Conservation (phyloP, 805 yeast genomes). For the Saccharomycopsis schoenii region DNA sequence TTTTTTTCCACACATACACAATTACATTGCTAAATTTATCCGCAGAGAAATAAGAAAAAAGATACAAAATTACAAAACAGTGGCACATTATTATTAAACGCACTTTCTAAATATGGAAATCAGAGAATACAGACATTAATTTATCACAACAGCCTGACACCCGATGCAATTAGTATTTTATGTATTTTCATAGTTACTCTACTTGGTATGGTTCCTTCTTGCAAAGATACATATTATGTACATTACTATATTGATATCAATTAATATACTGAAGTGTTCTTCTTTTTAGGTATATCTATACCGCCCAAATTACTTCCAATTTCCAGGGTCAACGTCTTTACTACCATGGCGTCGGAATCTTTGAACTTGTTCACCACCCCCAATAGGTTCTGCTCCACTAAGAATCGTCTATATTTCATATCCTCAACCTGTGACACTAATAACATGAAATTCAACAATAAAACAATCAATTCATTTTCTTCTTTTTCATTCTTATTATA, state of each 20-base stretch:
- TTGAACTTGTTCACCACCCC: conserved; percentile 4
- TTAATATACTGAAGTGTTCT: too few relatives aligned
- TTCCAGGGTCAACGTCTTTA: conserved; percentile 6
- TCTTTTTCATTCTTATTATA: conserved; percentile 6
- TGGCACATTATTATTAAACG: too few relatives aligned
- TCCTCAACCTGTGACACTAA: conserved; percentile 12
- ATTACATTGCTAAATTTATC: neutral
- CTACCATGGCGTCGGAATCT: neutral
- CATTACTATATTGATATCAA: neutral
- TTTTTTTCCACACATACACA: neutral
- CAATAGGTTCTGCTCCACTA: conserved; percentile 5
- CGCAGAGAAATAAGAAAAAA: neutral
- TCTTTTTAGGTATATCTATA: neutral
- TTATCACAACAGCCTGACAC: neutral
- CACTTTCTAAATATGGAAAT: neutral
- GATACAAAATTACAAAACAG: neutral
- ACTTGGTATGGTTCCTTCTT: too few relatives aligned
- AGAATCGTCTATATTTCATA: conserved; percentile 9
- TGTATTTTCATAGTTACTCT: too few relatives aligned
- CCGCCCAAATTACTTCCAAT: conserved; percentile 5
- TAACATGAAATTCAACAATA: conserved; percentile 10
- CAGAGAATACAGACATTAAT: neutral
- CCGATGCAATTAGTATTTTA: too few relatives aligned
- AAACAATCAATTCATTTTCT: conserved; percentile 7
- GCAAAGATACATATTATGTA: too few relatives aligned